Base-by-base conservation (phyloP, 2,329 filamentous ascomycete genomes). In the Hortaea sp. region DNA sequence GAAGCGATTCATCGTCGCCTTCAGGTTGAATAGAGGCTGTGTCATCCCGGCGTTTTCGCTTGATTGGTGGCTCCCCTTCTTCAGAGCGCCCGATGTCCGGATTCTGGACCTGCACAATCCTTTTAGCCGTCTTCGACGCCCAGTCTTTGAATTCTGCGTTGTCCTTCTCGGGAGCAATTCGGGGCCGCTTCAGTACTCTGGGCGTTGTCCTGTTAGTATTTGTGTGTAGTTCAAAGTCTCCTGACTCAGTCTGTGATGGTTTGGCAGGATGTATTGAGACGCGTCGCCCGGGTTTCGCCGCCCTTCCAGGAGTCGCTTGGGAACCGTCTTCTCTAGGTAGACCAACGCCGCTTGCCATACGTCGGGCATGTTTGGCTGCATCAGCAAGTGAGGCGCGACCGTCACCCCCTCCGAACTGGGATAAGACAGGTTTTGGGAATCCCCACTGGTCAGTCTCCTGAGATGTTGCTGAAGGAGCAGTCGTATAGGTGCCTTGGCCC, bases 371-470 rank as follows among this genome's bases (percentile, higher is more conserved):
- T n/a, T n/a, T 35, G n/a, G 32, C 32, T 9, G 32, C 32, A 9
- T 72, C 67, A n/a, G 61, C 54, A 29, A 76, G 61, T 28, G 65
- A 68, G 10, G 66, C 64, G 46, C 68, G 60, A 6, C 71, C 72
- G 35, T 67, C 59, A 27, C 62, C 64, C 29, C 69, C 50, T 13
- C 70, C 54, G 31, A 70, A 64, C 1, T 57, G 53, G 3, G 60
- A 62, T 3, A 53, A 46, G 1, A 57, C 51, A 29, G 66, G 56
- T 29, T 58, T 47, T 1, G 68, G 66, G 47, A 78, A 71, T 2
- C 75, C 75, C 60, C 74, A 69, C 31, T 66, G 57, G 51, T 78
- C 72, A 6, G 70, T 45, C 32, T 35, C 9, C n/a, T 35, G 9
- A 9, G 32, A n/a, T 35, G n/a, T 35, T 9, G 32, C n/a, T 9